Base-by-base conservation (phyloP, 2,329 filamentous ascomycete species). In the Apiospora rasikravindrae region DNA sequence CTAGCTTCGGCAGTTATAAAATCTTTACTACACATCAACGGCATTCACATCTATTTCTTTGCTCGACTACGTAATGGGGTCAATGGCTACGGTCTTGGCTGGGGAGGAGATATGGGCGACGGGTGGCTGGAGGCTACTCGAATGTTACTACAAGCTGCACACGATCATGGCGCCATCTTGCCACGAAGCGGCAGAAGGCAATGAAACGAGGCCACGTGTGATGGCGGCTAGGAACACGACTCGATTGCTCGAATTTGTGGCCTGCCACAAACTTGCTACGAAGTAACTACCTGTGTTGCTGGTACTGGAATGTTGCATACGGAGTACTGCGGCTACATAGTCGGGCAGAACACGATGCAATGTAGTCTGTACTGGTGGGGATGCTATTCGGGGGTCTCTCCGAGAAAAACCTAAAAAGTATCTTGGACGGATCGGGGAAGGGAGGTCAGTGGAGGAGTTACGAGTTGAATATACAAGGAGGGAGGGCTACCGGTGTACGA, bases 21-120 rank as follows among this genome's bases (percentile, higher is more conserved):
- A n/a, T n/a, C 29, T 64, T 64, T 64, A 64, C 33, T 22, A 40
- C 57, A 64, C 57, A 64, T 64, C 29, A 40, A 64, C 57, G 33
- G 40, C 57, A 64, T 64, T 22, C 40, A 64, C 19, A 64, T 64
- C 57, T 64, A 64, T 64, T 64, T 64, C 57, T 40, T 64, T 64
- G 33, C 40, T 64, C 57, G 19, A 40, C 57, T 40, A 64, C 33
- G 2, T 64, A 64, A 64, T 64, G 57, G 57, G 29, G 33, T 64
- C 57, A 40, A n/a, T 37, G 57, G 57, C 57, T n/a, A 64, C 29
- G 33, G 10, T n/a, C 57, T n/a, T 64, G 29, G 19, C 57, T 64
- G 33, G 33, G 53, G 33, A 64, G 33, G 22, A 13, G 5, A 57
- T 33, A 4, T 11, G 57, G 33, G 33, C 4, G 22, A 2, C 33